phyloP scores from a whole-genome alignment of 208 protist species.

The Leishmania braziliensis region DNA sequence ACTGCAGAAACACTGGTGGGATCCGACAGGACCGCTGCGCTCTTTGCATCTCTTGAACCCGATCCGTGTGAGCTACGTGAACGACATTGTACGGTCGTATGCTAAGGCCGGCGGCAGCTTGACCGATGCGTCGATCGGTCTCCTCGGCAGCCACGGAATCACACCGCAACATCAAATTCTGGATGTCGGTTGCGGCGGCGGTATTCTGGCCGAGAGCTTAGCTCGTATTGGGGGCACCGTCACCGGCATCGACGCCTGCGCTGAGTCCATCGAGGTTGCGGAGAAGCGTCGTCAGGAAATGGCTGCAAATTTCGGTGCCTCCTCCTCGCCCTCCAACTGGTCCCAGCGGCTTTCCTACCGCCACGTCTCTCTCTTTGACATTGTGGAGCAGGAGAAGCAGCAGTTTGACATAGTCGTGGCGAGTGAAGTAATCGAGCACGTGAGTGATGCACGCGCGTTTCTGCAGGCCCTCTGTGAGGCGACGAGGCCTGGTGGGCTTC shows the following conservation, averaged over 20 bases:
- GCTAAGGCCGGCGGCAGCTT: slow-evolving; percentile 25
- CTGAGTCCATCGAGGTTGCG: slow-evolving; percentile 83
- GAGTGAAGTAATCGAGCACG: slow-evolving; percentile 94
- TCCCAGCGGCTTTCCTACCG: slow-evolving; percentile 28
- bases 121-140: slow-evolving; percentile 11
- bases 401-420: slow-evolving; percentile 86
- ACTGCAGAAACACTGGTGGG: slow-evolving; percentile 87
- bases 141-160: slow-evolving; percentile 20
- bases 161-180: slow-evolving; percentile 49
- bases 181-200: slow-evolving; percentile 93
- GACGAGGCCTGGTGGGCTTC: slow-evolving; percentile 84
- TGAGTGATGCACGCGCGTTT: slow-evolving; percentile 85
- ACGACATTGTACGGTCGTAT: slow-evolving; percentile 44
- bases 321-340: slow-evolving; percentile 21
- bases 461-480: slow-evolving; percentile 74
- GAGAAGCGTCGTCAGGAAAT: slow-evolving; percentile 26
- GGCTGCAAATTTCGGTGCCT: slow-evolving; percentile 3
- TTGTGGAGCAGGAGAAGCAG: slow-evolving; percentile 30
- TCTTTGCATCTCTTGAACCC: slow-evolving; percentile 94
- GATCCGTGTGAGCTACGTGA: slow-evolving; percentile 86
- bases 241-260: slow-evolving; percentile 89
- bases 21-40: slow-evolving; percentile 82
- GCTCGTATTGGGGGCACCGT: slow-evolving; percentile 88
- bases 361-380: slow-evolving; percentile 54
- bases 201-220: slow-evolving; percentile 89